These are phyloP conservation scores for Chytriomyces sp. DNA, from an alignment of 192 early-diverging fungal genomes.

Conservation along the genomic window DNA sequence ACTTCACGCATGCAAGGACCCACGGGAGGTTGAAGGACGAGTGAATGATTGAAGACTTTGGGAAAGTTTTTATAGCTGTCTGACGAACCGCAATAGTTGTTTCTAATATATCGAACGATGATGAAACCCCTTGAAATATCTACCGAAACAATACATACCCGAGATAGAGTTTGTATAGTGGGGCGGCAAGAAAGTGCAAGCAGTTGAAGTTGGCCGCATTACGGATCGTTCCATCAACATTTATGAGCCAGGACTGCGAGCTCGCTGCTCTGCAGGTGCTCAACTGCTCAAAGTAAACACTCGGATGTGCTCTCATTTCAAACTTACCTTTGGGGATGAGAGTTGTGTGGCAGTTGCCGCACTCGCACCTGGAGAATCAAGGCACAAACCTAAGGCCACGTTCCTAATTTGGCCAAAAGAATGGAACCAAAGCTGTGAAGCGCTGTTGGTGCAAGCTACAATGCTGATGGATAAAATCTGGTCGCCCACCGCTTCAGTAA, in stretches of 20 bases:
- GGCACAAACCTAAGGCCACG: slow-evolving; percentile 23
- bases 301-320: no score
- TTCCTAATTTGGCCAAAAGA: slow-evolving; percentile 24
- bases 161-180: background rate
- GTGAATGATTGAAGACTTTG: background rate
- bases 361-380: slow-evolving; percentile 1
- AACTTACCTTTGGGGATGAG: no score
- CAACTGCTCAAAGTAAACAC: background rate
- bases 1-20: background rate
- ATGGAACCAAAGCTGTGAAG: slow-evolving; percentile 20
- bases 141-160: background rate
- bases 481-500: background rate
- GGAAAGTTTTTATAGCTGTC: background rate
- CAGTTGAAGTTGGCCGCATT: slow-evolving; percentile 11
- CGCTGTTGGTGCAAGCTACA: background rate
- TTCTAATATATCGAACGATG: background rate
- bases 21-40: background rate
- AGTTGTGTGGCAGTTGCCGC: no score
- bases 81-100: background rate
- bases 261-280: background rate
- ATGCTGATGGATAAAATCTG: no score
- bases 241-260: slow-evolving; percentile 5
- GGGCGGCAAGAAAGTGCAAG: background rate
- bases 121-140: background rate
- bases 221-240: background rate